phyloP scores from a whole-genome alignment of 2,329 filamentous ascomycete species.

The Monilinia fructicola region DNA sequence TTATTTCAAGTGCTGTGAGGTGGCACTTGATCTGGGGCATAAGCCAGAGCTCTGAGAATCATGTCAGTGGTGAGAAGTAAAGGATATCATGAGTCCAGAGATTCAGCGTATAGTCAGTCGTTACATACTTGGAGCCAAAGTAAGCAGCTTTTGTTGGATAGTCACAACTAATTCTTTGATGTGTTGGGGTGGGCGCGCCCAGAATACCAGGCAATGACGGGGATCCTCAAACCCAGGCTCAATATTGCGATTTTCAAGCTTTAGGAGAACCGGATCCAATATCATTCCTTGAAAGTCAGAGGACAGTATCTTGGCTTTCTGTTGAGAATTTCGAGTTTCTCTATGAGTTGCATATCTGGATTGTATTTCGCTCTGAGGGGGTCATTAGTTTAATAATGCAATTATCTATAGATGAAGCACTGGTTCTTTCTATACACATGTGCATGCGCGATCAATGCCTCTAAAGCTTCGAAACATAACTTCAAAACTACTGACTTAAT shows the following conservation, averaged over 20 bases:
- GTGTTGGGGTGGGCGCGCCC: conserved; percentile 76
- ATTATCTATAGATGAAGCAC: background rate
- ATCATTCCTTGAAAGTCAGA: conserved; percentile 67
- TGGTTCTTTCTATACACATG: background rate
- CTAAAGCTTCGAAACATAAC: background rate
- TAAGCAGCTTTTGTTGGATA: conserved; percentile 66
- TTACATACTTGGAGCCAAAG: conserved; percentile 66
- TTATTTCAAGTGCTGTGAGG: conserved; percentile 80
- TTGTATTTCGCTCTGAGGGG: conserved; percentile 37
- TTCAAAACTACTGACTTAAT: background rate
- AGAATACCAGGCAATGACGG: conserved; percentile 81
- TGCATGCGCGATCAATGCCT: background rate
- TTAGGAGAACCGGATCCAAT: conserved; percentile 73
- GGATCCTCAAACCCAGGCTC: conserved; percentile 72
- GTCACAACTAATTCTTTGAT: conserved; percentile 65
- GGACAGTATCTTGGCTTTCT: conserved; percentile 70
- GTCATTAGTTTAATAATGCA: background rate
- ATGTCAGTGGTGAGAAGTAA: background rate
- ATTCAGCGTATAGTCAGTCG: background rate
- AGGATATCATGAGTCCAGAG: background rate
- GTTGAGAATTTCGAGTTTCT: conserved; percentile 70
- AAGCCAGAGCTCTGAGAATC: conserved; percentile 70
- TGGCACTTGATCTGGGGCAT: conserved; percentile 80
- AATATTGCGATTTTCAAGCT: conserved; percentile 62
- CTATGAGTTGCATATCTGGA: conserved; percentile 68